Percentiles rank a stretch among this genome's conserved stretches.
These are phyloP conservation scores for Didymella sp. DNA, from an alignment of 2,329 filamentous ascomycete species.

Conservation along the genomic window DNA sequence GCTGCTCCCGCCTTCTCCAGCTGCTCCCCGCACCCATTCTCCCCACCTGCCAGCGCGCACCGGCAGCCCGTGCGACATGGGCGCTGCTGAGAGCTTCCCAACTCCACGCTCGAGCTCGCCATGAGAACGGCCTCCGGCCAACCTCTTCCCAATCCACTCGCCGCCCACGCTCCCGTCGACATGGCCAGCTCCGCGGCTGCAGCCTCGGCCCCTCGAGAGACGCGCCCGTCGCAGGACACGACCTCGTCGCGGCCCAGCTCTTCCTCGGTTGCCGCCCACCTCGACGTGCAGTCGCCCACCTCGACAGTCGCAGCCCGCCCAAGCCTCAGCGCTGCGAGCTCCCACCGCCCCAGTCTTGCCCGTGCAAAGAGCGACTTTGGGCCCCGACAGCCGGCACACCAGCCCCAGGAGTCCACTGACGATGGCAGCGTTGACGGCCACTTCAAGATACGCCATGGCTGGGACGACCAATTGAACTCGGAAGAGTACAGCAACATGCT, in stretches of 20 bases:
- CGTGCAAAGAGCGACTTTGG: constrained; percentile 69
- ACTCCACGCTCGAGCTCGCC: constrained; percentile 32
- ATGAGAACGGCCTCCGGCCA: constrained; percentile 37
- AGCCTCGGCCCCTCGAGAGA: constrained; percentile 21
- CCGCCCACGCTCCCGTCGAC: constrained; percentile 33
- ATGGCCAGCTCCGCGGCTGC: constrained; percentile 29
- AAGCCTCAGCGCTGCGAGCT: constrained; percentile 59
- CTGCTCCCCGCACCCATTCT: not conserved
- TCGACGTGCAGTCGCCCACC: constrained; percentile 32
- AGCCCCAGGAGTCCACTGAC: constrained; percentile 41
- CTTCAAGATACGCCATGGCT: constrained; percentile 78
- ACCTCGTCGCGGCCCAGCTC: constrained; percentile 37
- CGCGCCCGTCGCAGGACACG: constrained; percentile 23
- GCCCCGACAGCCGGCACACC: constrained; percentile 47
- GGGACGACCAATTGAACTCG: constrained; percentile 89
- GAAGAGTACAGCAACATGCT: constrained; percentile 87
- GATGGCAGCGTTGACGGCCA: constrained; percentile 59
- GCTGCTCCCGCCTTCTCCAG: not conserved
- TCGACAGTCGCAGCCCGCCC: constrained; percentile 58
- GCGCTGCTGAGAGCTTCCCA: constrained; percentile 32
- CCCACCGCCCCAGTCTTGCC: constrained; percentile 50
- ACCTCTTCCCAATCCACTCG: constrained; percentile 28
- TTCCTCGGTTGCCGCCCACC: constrained; percentile 31
- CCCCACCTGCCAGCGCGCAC: constrained; percentile 15
- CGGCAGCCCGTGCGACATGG: constrained; percentile 39